A percentile compares a stretch with the other conserved stretches of the same genome.
Evolutionary conservation across 1,284 basidiomycete genomes (phyloP).

Genomic region (Mycosarcoma maydis): DNA sequence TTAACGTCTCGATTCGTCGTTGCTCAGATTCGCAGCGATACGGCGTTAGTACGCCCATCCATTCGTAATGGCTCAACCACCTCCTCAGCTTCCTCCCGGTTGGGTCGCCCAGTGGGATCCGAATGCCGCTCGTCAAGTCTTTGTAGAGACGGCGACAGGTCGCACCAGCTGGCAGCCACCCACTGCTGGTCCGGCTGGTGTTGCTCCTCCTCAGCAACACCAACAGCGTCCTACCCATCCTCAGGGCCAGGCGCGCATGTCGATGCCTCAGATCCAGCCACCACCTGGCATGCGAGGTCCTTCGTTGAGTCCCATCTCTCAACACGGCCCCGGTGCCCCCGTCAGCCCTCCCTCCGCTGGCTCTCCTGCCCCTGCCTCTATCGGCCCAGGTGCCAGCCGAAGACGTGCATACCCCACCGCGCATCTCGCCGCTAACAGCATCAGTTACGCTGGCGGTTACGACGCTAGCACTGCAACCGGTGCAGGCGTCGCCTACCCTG

Average conservation of each 20-base stretch:
- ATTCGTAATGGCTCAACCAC: conserved; percentile 37
- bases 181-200: conserved; percentile 12
- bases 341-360: conserved; percentile 44
- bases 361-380: conserved; percentile 66
- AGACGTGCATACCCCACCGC: conserved; percentile 69
- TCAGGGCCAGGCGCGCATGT: conserved; percentile 61
- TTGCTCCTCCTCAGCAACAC: conserved; percentile 27
- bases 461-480: conserved; percentile 67
- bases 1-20: background rate
- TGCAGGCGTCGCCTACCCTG: conserved; percentile 61
- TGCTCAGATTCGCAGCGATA: conserved; percentile 1
- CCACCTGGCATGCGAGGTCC: conserved; percentile 51
- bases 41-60: conserved; percentile 1
- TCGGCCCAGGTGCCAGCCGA: conserved; percentile 67
- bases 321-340: conserved; percentile 44
- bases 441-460: conserved; percentile 67
- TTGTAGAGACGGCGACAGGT: conserved; percentile 71
- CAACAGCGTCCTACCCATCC: conserved; percentile 61
- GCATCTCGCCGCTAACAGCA: conserved; percentile 65
- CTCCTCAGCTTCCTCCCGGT: conserved; percentile 76
- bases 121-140: conserved; percentile 82
- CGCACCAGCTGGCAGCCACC: conserved; percentile 67
- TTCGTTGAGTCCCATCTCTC: conserved; percentile 37
- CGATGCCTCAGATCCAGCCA: conserved; percentile 63
- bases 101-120: conserved; percentile 91